Base-by-base conservation (phyloP, 2,329 filamentous ascomycete species). In the Akanthomyces uredinophilus region DNA sequence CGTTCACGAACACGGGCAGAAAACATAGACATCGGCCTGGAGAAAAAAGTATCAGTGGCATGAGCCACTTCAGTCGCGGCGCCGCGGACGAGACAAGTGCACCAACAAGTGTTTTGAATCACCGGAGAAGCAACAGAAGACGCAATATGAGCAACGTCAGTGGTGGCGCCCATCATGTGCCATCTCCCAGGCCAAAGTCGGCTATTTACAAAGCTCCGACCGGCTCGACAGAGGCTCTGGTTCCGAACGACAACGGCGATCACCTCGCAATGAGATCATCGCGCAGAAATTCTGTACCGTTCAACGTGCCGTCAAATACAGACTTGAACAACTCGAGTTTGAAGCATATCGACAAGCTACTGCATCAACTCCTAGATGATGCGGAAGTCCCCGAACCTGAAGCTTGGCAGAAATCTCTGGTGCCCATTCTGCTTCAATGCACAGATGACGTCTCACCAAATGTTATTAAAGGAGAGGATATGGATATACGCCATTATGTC, bases 401-500 rank as follows among this genome's bases (percentile, higher is more conserved):
- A 2, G 88, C 88, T 32, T 99, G 95, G 95, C 91, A 97, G 71
- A 93, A 88, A 67, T 92, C 94, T 0, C 79, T 99, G 14, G 83
- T 97, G 56, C 95, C 95, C 0, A 96, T 99, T 58, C 81, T 99
- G 22, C 80, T 97, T 24, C 90, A 90, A 68, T 95, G 93, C 66
- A 96, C 94, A 0, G 92, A 97, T 66, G 95, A 98, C 70, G 93
- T 99, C 4, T 90, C 96, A 65, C 95, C 95, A 1, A 91, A 98
- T 72, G 91, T 97, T 50, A 89, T 92, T 62, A 85, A 86, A 61
- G 93, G 92, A 32, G 95, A 99, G 73, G 91, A 95, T 71, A 98
- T 99, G 82, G 95, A 99, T 72, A 95, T 99, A 64, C 86, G 95
- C 4, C 93, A 98, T 72, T 99, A 97, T 70, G 92, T 99, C 65